Base-by-base conservation (phyloP, 768 basidiomycete genomes). In the Phlebiopsis flavidoalba region DNA sequence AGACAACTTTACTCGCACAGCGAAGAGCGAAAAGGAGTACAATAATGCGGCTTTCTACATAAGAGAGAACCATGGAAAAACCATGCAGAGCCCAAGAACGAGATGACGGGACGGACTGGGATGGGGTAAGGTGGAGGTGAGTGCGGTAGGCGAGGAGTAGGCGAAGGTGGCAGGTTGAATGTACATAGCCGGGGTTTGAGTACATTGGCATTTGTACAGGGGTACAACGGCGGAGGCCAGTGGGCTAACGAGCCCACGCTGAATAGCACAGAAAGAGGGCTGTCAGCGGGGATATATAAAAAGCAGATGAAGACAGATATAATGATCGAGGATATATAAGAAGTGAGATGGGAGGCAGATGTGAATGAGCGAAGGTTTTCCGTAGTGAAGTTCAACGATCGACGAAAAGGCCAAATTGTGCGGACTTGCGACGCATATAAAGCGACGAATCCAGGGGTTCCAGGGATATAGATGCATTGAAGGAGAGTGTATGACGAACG, bases 391-490 rank as follows among this genome's bases (percentile, higher is more conserved):
- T 40, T 24, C 55, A 36, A 47, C 19, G 26, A 57, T n/a, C n/a
- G n/a, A 57, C 12, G 46, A 26, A 63, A n/a, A 54, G 61, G 51
- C 15, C 45, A 35, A 62, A 60, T 17, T 33, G 31, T 22, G 47
- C 49, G 12, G 33, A 47, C 14, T 22, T 40, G 26, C 55, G 55
- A 36, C 47, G 36, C 46, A 21, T 37, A 8, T 45, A 45, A 46
- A 22, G 52, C 45, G 51, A 33, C 60, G 55, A 61, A 57, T 61
- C 60, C 61, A 56, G 60, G 43, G 54, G 40, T 21, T 37, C 54
- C 49, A 47, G 19, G 22, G 35, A 54, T 59, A 43, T 55, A 43
- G 43, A 45, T n/a, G 3, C 17, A 36, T 17, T 19, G 26, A 63
- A 57, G 11, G 58, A 63, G 52, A 12, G 61, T 62, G 62, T 26